Evolutionary conservation across 495 filamentous ascomycete genomes (phyloP).

Genomic region (Glonium stellatum): DNA sequence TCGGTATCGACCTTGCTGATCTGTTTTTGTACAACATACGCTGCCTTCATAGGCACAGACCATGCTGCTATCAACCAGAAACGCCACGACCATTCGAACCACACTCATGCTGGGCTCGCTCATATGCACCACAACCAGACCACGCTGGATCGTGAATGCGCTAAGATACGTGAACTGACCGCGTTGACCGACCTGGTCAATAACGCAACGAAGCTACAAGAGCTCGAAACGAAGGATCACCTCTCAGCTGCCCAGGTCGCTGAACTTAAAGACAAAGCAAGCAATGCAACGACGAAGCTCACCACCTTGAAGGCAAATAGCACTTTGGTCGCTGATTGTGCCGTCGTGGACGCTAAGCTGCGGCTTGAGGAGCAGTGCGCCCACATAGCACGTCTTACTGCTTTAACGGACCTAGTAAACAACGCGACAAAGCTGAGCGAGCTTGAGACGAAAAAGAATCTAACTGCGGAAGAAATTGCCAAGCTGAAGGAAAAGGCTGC

Average conservation of each 20-base stretch:
- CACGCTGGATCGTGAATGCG: not conserved
- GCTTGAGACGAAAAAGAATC: constrained; percentile 5
- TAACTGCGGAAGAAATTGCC: constrained; percentile 9
- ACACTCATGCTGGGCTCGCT: not conserved
- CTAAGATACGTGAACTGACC: not conserved
- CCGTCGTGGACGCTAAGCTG: constrained; percentile 17
- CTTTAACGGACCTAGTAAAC: constrained; percentile 10
- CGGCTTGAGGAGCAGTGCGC: constrained; percentile 15
- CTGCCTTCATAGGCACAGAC: not conserved
- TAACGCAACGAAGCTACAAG: constrained; percentile 19
- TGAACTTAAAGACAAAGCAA: constrained; percentile 12
- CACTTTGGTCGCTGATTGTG: constrained; percentile 14
- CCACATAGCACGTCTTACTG: constrained; percentile 4
- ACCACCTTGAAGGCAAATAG: constrained; percentile 10
- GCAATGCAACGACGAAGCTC: constrained; percentile 11
- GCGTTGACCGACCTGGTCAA: constrained; percentile 10
- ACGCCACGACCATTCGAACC: not conserved
- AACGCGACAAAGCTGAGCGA: constrained; percentile 17
- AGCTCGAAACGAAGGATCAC: constrained; percentile 9
- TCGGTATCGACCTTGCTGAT: not conserved
- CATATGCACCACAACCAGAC: not conserved
- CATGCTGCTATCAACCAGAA: not conserved
- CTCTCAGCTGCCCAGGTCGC: constrained; percentile 11
- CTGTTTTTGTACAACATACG: not conserved
- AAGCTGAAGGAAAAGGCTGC: constrained; percentile 14